Base-by-base conservation (phyloP, 495 filamentous ascomycete species). In the Astrothelium subdiscretum region DNA sequence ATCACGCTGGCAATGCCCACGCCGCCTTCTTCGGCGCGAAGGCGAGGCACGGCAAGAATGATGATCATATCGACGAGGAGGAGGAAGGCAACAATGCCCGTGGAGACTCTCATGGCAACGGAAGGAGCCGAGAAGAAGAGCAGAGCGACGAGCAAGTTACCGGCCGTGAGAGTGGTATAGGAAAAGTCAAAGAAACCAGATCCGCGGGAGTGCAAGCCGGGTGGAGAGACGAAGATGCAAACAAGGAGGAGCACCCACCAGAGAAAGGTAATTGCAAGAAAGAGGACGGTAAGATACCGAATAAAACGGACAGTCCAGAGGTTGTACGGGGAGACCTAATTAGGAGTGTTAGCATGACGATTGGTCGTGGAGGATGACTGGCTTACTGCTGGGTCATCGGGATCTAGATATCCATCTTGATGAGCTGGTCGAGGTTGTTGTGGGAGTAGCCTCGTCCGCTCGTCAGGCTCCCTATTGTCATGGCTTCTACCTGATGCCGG, bases 211-310 rank as follows among this genome's bases (percentile, higher is more conserved):
- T 95, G 84, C 69, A 96, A 84, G 59, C 85, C 83, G 0, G 94
- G 92, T 2, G 91, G 88, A 61, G 85, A 95, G 69, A 95, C 83
- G 73, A 98, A 98, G 60, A 86, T 83, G 24, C 88, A 88, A 2
- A 96, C 83, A 18, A 98, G 77, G 15, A 96, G 78, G 60, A 97
- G 75, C 8, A 87, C 79, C 92, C 94, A 97, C 92, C 94, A 98
- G 43, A 90, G 67, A 67, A 96, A 89, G 69, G 81, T 87, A 67
- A 95, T 72, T 62, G 76, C 74, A 31, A 91, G 78, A 68, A 96
- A 87, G 58, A 88, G 59, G 62, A 92, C 80, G 3, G 88, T 89
- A 42, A 91, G 68, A 70, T 81, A 87, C 66, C 90, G 83, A 15
- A 92, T 75, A 32, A 87, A 79, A 31, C 94, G 85, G 40, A 98